These are phyloP conservation scores for Schizosaccharomyces pombe DNA, from an alignment of 805 yeast species.

Conservation along the genomic window DNA sequence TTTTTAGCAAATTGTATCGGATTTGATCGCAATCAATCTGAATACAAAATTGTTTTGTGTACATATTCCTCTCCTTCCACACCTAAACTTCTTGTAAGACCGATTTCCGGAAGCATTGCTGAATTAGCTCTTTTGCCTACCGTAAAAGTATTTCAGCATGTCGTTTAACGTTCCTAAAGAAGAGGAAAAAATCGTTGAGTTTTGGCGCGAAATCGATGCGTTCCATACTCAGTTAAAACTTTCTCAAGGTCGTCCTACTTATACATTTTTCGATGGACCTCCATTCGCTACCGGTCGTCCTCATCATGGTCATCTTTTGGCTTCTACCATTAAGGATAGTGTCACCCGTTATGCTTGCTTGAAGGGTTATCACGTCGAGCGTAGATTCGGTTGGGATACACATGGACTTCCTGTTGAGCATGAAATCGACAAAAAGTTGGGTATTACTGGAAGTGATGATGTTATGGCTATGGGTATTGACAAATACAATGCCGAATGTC, in stretches of 20 bases:
- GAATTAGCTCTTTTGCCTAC: background rate
- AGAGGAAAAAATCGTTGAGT: conserved; percentile 57
- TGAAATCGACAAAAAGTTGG: conserved; percentile 91
- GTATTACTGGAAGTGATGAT: conserved; percentile 79
- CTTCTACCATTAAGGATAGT: conserved; percentile 90
- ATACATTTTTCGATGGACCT: conserved; percentile 94
- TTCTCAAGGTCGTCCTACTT: conserved; percentile 65
- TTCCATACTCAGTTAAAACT: conserved; percentile 66
- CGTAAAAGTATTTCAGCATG: background rate
- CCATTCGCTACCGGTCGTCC: conserved; percentile 84
- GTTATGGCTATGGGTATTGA: conserved; percentile 85
- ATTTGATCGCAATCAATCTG: too few relatives aligned
- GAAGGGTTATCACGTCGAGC: conserved; percentile 89
- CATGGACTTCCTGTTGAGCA: conserved; percentile 98
- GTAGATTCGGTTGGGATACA: conserved; percentile 99
- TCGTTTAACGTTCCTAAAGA: conserved; percentile 52
- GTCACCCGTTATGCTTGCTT: conserved; percentile 94
- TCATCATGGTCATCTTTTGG: conserved; percentile 91
- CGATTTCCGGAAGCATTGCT: background rate
- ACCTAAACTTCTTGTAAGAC: background rate
- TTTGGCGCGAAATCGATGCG: conserved; percentile 87
- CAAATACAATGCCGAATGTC: conserved; percentile 82
- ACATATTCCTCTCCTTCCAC: background rate
- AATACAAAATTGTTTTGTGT: background rate
- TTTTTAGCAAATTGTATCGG: too few relatives aligned